A percentile compares a stretch with the other conserved stretches of the same genome.
These are phyloP conservation scores for Carex parvula DNA, from an alignment of 176 grass and related monocot genomes.

Conservation along the genomic window DNA sequence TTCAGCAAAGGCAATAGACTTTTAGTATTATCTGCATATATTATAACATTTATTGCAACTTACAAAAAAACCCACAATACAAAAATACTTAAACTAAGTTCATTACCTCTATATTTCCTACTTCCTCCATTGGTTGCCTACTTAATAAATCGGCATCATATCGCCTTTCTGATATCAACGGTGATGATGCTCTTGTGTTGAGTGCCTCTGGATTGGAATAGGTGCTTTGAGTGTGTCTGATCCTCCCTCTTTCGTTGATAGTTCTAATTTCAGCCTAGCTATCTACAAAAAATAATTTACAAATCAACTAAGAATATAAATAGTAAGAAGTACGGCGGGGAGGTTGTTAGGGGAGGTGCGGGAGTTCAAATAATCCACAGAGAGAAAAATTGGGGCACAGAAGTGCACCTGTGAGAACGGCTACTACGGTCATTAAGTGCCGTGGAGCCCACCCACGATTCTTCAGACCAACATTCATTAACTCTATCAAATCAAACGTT, in stretches of 20 bases:
- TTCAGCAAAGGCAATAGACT: not conserved
- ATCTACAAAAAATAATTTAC: constrained; percentile 42
- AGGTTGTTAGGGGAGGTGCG: not conserved
- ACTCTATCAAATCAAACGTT: constrained; percentile 81
- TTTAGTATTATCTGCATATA: not conserved
- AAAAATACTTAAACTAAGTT: not conserved
- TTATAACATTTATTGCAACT: not conserved
- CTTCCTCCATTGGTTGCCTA: constrained; percentile 82
- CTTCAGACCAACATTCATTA: constrained; percentile 90
- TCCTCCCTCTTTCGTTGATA: constrained; percentile 69
- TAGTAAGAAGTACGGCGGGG: not conserved
- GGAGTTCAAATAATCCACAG: not conserved
- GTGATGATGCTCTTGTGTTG: constrained; percentile 48
- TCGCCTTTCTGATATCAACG: constrained; percentile 44
- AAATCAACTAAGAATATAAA: constrained; percentile 20
- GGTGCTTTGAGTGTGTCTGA: constrained; percentile 42
- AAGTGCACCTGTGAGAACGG: constrained; percentile 86
- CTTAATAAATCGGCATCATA: constrained; percentile 57
- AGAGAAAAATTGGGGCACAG: constrained; percentile 1
- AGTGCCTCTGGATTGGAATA: constrained; percentile 42
- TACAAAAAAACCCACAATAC: not conserved
- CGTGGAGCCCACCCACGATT: constrained; percentile 89
- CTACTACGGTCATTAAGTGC: constrained; percentile 96
- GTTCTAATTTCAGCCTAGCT: constrained; percentile 68
- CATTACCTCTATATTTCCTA: constrained; percentile 96